Conservation (phyloP, 2,329 filamentous ascomycete species). For the Blastomyces parvus region DNA sequence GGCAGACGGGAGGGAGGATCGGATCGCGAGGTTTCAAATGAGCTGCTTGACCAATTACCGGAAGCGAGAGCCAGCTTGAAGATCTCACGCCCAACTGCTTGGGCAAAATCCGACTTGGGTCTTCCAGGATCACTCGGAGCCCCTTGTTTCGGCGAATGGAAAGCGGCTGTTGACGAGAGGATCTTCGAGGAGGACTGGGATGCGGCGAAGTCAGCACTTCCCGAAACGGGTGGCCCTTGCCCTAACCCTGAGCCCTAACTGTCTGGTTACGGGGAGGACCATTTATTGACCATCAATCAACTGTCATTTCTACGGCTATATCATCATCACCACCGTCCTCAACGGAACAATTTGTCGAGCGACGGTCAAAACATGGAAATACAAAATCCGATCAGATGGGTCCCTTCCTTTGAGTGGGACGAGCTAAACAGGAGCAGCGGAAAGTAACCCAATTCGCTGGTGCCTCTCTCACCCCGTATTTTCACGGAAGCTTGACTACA, state of each 20-base stretch:
- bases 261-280: too few relatives aligned
- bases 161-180: background rate
- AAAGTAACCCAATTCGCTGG: background rate
- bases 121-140: background rate
- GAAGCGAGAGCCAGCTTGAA: background rate
- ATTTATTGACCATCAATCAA: too few relatives aligned
- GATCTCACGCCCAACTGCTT: background rate
- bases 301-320: too few relatives aligned
- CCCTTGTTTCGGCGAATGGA: background rate
- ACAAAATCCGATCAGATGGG: background rate
- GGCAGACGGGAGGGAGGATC: conserved; percentile 3
- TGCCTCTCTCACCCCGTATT: background rate
- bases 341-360: background rate
- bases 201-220: background rate
- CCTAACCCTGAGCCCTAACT: conserved; percentile 7
- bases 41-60: background rate
- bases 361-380: background rate
- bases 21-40: conserved; percentile 3
- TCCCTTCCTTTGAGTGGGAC: background rate
- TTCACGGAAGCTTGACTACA: too few relatives aligned
- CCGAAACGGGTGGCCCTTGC: background rate
- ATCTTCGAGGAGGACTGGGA: background rate
- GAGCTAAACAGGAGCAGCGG: background rate
- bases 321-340: background rate
- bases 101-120: background rate